Conservation (phyloP, 805 yeast species). For the Kuraishia hungarica region DNA sequence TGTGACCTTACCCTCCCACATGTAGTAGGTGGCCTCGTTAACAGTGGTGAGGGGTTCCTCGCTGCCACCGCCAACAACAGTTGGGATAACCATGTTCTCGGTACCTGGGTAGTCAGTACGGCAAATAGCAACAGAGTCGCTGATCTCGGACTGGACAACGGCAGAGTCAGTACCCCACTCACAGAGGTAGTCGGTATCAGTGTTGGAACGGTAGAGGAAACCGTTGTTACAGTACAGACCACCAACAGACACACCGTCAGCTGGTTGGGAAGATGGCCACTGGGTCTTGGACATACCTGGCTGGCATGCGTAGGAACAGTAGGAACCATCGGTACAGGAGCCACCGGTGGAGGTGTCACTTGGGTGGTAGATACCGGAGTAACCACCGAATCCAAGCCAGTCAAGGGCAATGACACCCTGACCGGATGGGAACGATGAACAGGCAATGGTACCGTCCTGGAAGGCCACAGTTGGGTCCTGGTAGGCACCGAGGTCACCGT, state of each 20-base stretch:
- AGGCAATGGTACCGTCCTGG: constrained; percentile 61
- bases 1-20: constrained; percentile 55
- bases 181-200: constrained; percentile 45
- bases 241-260: constrained; percentile 64
- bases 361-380: constrained; percentile 58
- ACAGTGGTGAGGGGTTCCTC: constrained; percentile 49
- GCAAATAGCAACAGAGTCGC: constrained; percentile 53
- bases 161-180: constrained; percentile 56
- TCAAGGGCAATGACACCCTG: constrained; percentile 75
- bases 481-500: constrained; percentile 55
- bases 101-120: constrained; percentile 81
- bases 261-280: constrained; percentile 65
- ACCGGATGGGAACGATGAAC: constrained; percentile 69
- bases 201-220: constrained; percentile 52
- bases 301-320: constrained; percentile 73
- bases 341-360: constrained; percentile 38
- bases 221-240: constrained; percentile 58
- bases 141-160: constrained; percentile 39
- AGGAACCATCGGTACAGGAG: constrained; percentile 55
- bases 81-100: constrained; percentile 72
- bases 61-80: constrained; percentile 48
- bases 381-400: constrained; percentile 74
- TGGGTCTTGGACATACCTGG: constrained; percentile 78
- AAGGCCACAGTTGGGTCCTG: constrained; percentile 51
- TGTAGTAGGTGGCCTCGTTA: constrained; percentile 47